A percentile compares a stretch with the other conserved stretches of the same genome.
phyloP scores from a whole-genome alignment of 805 yeast species.

The Saturnispora bothae region DNA sequence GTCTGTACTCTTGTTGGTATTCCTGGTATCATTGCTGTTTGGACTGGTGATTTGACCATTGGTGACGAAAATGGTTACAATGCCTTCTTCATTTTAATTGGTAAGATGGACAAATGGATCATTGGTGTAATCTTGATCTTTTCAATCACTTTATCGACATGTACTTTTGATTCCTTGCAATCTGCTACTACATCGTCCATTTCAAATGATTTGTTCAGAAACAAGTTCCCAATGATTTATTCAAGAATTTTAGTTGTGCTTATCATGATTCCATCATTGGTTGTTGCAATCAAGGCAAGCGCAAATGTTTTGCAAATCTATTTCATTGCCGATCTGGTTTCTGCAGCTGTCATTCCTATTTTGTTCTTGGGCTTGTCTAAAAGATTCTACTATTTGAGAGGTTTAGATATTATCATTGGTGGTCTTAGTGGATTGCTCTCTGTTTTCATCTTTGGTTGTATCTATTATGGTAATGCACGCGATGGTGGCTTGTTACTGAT shows the following conservation, averaged over 20 bases:
- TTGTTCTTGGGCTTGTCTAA: slow-evolving; percentile 69
- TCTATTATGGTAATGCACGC: slow-evolving; percentile 60
- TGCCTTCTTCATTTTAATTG: slow-evolving; percentile 63
- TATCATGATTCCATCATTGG: slow-evolving; percentile 78
- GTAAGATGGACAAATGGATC: slow-evolving; percentile 76
- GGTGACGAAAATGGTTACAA: slow-evolving; percentile 47
- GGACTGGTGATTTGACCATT: slow-evolving; percentile 63
- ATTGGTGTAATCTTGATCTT: slow-evolving; percentile 75
- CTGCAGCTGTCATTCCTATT: slow-evolving; percentile 79
- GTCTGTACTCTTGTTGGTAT: slow-evolving; percentile 67
- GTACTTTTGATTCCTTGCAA: slow-evolving; percentile 82
- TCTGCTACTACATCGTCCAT: slow-evolving; percentile 82
- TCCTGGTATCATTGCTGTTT: slow-evolving; percentile 81
- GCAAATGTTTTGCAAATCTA: slow-evolving; percentile 78
- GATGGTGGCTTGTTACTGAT: slow-evolving; percentile 72
- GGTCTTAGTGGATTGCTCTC: slow-evolving; percentile 74
- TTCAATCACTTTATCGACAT: slow-evolving; percentile 63
- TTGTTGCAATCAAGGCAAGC: slow-evolving; percentile 74
- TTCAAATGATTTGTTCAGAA: slow-evolving; percentile 83
- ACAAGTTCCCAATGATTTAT: slow-evolving; percentile 55
- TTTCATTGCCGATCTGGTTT: slow-evolving; percentile 81
- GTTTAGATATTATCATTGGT: slow-evolving; percentile 73
- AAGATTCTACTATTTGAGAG: slow-evolving; percentile 57
- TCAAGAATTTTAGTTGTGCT: slow-evolving; percentile 61
- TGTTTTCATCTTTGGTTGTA: slow-evolving; percentile 74